Conservation (phyloP, 192 early-diverging fungal genomes). For the Coemansia sp. region DNA sequence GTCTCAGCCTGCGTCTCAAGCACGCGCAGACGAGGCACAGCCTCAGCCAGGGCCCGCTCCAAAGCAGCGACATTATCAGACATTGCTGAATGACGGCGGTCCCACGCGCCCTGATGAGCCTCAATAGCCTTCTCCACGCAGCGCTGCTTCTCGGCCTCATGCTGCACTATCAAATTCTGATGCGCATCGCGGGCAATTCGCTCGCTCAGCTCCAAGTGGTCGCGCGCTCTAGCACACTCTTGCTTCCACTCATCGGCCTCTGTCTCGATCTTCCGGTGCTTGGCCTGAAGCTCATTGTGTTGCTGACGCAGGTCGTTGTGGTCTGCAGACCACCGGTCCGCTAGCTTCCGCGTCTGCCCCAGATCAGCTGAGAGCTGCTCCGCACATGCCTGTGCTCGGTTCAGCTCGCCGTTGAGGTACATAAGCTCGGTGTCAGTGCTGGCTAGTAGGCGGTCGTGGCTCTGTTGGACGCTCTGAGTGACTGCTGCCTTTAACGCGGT, state of each 20-base stretch:
- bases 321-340: background rate
- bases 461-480: background rate
- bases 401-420: slow-evolving; percentile 1
- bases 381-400: background rate
- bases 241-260: slow-evolving; percentile 34
- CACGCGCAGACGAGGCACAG: slow-evolving; percentile 30
- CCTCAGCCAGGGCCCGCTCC: slow-evolving; percentile 36
- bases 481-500: background rate
- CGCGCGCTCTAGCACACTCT: slow-evolving; percentile 17
- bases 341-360: background rate
- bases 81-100: slow-evolving; percentile 1
- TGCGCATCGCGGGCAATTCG: background rate
- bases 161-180: background rate
- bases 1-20: slow-evolving; percentile 27
- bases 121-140: slow-evolving; percentile 1
- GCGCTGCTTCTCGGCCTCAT: slow-evolving; percentile 7
- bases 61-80: slow-evolving; percentile 15
- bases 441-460: slow-evolving; percentile 1
- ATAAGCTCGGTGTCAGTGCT: slow-evolving; percentile 6
- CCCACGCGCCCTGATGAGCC: slow-evolving; percentile 8
- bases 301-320: background rate
- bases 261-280: slow-evolving; percentile 7
- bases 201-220: slow-evolving; percentile 15
- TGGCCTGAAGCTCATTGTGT: slow-evolving; percentile 3
- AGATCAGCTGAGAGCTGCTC: background rate